Evolutionary conservation across 139 green algal genomes (phyloP), one percentile per base, ranked within the genome.

Genomic region (Tetraselmis chui): DNA sequence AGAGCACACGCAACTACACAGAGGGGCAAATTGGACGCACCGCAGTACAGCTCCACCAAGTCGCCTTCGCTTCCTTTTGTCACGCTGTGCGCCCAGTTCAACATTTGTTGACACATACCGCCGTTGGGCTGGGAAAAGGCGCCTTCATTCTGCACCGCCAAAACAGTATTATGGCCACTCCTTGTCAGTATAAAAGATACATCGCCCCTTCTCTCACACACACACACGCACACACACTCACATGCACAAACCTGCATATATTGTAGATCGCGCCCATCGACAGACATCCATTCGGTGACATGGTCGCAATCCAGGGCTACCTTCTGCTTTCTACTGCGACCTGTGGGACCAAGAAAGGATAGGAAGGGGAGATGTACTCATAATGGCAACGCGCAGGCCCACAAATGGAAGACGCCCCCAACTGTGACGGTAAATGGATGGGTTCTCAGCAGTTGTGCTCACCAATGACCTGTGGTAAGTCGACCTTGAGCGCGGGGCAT

Each of bases 101-200:
- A 87, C 96, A 98, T 98, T 31, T 94, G 79, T 29, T 90, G 79
- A 80, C 92, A 96, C 80, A 97, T 90, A 11, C 83, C 84, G 23
- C 76, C 93, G 83, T 98, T 98, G 77, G 96, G 96, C 89, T 98
- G 96, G 27, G 88, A 93, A 88, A 98, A 98, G 0, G 84, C 83
- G 1, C 91, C 93, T 83, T 97, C 95, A 29, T 31, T 32, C 75
- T 79, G 75, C 75, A 18, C 75, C n/a, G n/a, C n/a, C n/a, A n/a
- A n/a, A n/a, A n/a, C n/a, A n/a, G n/a, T n/a, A n/a, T n/a, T n/a
- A n/a, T n/a, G n/a, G n/a, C n/a, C n/a, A n/a, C n/a, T n/a, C n/a
- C n/a, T n/a, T n/a, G n/a, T n/a, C n/a, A 83, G 79, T 28, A 30
- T 30, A 29, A 80, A n/a, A 82, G 31, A 81, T 80, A 81, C 26